phyloP scores from a whole-genome alignment of 2,329 filamentous ascomycete species.

The Pseudocercospora musae region DNA sequence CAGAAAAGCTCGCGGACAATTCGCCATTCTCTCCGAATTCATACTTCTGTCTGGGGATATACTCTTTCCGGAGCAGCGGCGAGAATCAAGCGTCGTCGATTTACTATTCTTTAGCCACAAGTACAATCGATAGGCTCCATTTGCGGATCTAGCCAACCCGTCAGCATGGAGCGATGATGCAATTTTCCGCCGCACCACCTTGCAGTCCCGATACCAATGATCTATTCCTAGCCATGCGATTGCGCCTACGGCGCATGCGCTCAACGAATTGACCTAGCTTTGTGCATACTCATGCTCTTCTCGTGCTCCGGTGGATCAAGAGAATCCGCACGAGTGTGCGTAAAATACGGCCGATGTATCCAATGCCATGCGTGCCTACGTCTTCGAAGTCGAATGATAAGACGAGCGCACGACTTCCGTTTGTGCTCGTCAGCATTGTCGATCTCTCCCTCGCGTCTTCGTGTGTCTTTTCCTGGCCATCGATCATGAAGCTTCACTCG shows the following conservation, averaged over 20 bases:
- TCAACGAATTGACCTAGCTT: slow-evolving; percentile 1
- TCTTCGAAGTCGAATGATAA: background rate
- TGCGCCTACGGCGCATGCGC: background rate
- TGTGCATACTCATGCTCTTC: background rate
- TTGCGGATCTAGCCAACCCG: background rate
- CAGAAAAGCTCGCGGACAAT: background rate
- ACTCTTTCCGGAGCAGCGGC: background rate
- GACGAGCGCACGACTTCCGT: background rate
- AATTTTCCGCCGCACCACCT: background rate
- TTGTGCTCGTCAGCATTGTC: slow-evolving; percentile 1
- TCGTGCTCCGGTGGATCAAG: slow-evolving; percentile 3
- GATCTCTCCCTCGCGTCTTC: background rate
- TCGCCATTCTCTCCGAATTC: background rate
- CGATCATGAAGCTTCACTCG: background rate
- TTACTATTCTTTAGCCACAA: background rate
- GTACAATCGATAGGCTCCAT: background rate
- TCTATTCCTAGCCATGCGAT: background rate
- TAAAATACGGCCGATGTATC: background rate
- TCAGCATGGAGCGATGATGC: background rate
- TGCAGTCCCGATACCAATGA: background rate
- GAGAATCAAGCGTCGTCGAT: slow-evolving; percentile 1
- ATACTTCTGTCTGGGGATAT: background rate
- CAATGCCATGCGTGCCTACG: background rate
- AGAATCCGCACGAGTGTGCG: background rate
- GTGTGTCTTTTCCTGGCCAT: background rate